These are phyloP conservation scores for Clonostachys rhizophaga DNA, from an alignment of 2,329 filamentous ascomycete species.

Conservation along the genomic window DNA sequence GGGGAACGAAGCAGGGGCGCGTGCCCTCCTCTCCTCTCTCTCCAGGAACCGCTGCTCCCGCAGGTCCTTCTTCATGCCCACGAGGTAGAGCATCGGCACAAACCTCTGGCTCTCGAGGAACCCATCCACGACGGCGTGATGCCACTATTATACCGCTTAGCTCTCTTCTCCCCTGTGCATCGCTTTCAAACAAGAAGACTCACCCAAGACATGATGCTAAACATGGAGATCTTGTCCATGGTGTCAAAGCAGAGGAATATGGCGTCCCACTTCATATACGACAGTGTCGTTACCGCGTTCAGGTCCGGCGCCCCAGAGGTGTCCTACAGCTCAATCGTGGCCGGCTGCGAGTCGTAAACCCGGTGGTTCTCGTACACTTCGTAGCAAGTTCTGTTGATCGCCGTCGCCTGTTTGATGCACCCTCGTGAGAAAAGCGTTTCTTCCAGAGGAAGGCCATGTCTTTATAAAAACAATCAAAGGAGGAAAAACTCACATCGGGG, in stretches of 20 bases:
- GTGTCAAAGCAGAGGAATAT: constrained; percentile 34
- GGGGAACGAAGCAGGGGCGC: constrained; percentile 4
- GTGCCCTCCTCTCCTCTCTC: background rate
- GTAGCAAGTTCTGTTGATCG: constrained; percentile 22
- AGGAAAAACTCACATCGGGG: constrained; percentile 21
- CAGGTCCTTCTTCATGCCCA: constrained; percentile 27
- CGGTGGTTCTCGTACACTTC: constrained; percentile 24
- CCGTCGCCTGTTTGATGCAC: constrained; percentile 16
- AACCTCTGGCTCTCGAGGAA: constrained; percentile 11
- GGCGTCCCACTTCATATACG: constrained; percentile 28
- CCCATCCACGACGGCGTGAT: constrained; percentile 15
- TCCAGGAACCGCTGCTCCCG: constrained; percentile 8
- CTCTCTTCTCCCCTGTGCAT: background rate
- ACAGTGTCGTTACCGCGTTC: constrained; percentile 21
- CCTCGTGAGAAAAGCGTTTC: background rate
- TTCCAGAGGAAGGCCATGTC: background rate
- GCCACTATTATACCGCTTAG: constrained; percentile 15
- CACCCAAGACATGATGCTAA: constrained; percentile 27
- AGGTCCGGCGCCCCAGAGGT: constrained; percentile 31
- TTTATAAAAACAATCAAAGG: background rate
- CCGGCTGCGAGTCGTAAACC: constrained; percentile 12
- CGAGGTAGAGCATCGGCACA: constrained; percentile 18
- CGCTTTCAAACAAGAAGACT: background rate
- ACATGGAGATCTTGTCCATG: constrained; percentile 22
- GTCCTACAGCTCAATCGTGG: constrained; percentile 29